Evolutionary conservation across 768 basidiomycete species (phyloP).

Genomic region (Nidularia pulvinata): DNA sequence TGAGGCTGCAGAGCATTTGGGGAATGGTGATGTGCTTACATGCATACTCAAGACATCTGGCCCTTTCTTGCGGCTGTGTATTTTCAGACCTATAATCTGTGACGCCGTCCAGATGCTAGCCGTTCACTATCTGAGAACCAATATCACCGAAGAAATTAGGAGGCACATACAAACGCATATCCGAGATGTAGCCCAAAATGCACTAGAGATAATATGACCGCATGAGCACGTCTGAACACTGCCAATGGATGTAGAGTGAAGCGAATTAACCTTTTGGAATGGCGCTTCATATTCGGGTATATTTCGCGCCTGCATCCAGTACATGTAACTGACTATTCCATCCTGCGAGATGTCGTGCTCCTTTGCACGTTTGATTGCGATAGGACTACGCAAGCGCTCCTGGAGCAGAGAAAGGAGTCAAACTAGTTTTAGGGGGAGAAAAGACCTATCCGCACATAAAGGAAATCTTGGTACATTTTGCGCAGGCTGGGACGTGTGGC

Average conservation of each 20-base stretch:
- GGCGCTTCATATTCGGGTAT: conserved; percentile 65
- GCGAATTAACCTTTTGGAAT: conserved; percentile 68
- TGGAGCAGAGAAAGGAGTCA: too few relatives aligned
- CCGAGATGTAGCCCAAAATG: conserved; percentile 79
- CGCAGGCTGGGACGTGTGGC: conserved; percentile 27
- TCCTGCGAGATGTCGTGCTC: conserved; percentile 37
- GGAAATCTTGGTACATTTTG: conserved; percentile 26
- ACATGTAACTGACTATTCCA: conserved; percentile 56
- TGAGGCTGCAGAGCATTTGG: background rate
- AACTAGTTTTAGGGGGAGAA: too few relatives aligned
- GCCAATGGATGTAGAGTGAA: too few relatives aligned
- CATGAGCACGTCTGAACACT: too few relatives aligned
- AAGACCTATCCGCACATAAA: conserved; percentile 17
- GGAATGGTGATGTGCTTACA: conserved; percentile 33
- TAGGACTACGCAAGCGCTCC: conserved; percentile 71
- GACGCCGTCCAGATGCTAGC: conserved; percentile 62
- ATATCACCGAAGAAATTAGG: background rate
- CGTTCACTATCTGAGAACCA: conserved; percentile 8
- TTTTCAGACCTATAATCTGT: conserved; percentile 53
- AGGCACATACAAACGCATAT: conserved; percentile 67
- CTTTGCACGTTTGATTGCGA: conserved; percentile 58
- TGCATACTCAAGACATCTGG: conserved; percentile 59
- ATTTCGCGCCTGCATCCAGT: conserved; percentile 80
- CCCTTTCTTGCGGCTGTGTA: conserved; percentile 43
- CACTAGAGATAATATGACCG: conserved; percentile 37